phyloP scores from a whole-genome alignment of 2,329 filamentous ascomycete species.

The Aspergillus neotritici region DNA sequence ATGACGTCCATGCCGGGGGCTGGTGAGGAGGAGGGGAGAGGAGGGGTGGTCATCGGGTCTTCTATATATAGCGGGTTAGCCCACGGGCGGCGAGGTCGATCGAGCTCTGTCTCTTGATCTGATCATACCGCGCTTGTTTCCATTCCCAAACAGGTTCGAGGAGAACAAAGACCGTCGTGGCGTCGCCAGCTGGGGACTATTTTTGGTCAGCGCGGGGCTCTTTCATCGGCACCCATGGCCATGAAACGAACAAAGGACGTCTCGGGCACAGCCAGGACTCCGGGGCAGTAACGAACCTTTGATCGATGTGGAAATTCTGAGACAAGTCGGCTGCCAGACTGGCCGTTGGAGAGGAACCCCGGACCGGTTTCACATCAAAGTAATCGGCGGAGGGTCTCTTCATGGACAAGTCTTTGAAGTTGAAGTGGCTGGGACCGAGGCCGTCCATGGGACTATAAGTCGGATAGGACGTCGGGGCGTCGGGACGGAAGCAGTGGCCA shows the following conservation, averaged over 20 bases:
- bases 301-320: slow-evolving; percentile 94
- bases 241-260: slow-evolving; percentile 13
- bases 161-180: slow-evolving; percentile 82
- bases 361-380: slow-evolving; percentile 71
- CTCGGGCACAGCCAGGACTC: too few relatives aligned
- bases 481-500: slow-evolving; percentile 57
- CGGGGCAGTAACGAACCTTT: slow-evolving; percentile 59
- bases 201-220: slow-evolving; percentile 36
- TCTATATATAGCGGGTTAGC: slow-evolving; percentile 30
- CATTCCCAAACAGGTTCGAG: slow-evolving; percentile 57
- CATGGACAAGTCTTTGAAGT: slow-evolving; percentile 70
- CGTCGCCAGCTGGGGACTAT: slow-evolving; percentile 74
- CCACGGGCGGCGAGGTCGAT: slow-evolving; percentile 1
- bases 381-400: slow-evolving; percentile 67
- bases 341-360: slow-evolving; percentile 82
- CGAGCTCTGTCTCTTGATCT: slow-evolving; percentile 5
- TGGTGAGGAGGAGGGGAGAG: slow-evolving; percentile 78
- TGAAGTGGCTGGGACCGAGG: slow-evolving; percentile 62
- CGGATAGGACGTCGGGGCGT: slow-evolving; percentile 49
- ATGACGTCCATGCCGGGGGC: slow-evolving; percentile 67
- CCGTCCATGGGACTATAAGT: slow-evolving; percentile 49
- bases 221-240: slow-evolving; percentile 4
- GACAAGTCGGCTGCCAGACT: slow-evolving; percentile 91
- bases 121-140: slow-evolving; percentile 54
- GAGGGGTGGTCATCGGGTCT: slow-evolving; percentile 78